phyloP scores from a whole-genome alignment of 2,329 filamentous ascomycete genomes.

The Fusarium buxicola region DNA sequence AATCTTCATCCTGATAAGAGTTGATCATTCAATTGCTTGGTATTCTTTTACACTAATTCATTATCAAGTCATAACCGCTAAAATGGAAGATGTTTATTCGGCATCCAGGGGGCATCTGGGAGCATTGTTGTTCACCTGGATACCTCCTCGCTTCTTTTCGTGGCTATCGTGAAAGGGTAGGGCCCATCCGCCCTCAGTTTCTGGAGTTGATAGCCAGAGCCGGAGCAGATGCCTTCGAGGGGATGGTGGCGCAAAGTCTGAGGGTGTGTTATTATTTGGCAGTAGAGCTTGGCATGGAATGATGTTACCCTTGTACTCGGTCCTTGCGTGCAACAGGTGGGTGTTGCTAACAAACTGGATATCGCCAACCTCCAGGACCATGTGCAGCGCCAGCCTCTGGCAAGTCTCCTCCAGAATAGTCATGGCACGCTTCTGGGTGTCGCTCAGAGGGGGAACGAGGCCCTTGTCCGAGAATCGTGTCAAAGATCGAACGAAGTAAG shows the following conservation, averaged over 20 bases:
- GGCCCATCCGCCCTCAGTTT: constrained; percentile 85
- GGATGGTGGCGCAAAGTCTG: constrained; percentile 69
- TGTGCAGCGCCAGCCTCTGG: constrained; percentile 78
- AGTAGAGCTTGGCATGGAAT: fast-evolving
- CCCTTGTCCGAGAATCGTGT: constrained; percentile 79
- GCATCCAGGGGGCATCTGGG: constrained; percentile 82
- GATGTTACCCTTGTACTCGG: constrained; percentile 71
- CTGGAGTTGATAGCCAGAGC: constrained; percentile 85
- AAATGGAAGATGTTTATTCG: constrained; percentile 63
- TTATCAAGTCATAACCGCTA: constrained; percentile 26
- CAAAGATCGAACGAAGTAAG: constrained; percentile 85
- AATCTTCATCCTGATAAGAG: too few species aligned
- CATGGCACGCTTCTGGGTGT: constrained; percentile 76
- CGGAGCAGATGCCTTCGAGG: constrained; percentile 84
- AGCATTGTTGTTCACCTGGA: constrained; percentile 85
- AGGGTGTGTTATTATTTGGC: not conserved
- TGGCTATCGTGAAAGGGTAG: constrained; percentile 83
- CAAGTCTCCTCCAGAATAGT: constrained; percentile 75
- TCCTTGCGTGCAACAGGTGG: constrained; percentile 84
- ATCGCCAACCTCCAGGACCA: constrained; percentile 87
- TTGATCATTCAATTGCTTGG: not conserved
- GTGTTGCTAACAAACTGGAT: constrained; percentile 87
- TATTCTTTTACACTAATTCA: constrained; percentile 17
- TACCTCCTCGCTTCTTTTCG: constrained; percentile 88
- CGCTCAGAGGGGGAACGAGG: constrained; percentile 77